Conservation (phyloP, 139 green algal species). For the Desmodesmus armatus region DNA sequence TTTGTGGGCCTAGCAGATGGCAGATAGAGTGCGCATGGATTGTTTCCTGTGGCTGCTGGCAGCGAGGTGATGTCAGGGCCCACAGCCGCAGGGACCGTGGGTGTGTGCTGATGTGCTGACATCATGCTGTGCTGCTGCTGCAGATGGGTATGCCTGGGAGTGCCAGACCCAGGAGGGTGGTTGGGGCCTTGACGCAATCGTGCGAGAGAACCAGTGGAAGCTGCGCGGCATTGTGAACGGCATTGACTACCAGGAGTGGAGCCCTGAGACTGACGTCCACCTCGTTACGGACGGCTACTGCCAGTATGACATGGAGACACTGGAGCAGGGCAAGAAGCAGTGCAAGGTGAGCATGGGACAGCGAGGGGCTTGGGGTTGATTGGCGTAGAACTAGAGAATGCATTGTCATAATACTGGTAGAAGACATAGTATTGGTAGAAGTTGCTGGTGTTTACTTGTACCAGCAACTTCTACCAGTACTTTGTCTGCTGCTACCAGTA, state of each 20-base stretch:
- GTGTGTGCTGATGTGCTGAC: background rate
- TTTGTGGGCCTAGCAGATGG: background rate
- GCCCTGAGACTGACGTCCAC: constrained; percentile 71
- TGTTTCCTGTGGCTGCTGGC: background rate
- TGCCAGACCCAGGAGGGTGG: constrained; percentile 96
- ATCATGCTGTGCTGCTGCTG: constrained; percentile 18
- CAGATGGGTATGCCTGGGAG: constrained; percentile 95
- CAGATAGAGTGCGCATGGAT: background rate
- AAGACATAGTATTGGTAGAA: too few species aligned
- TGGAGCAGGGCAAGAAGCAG: constrained; percentile 81
- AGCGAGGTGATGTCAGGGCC: too few species aligned
- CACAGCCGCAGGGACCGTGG: too few species aligned
- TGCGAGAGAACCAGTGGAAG: constrained; percentile 92
- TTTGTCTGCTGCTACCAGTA: background rate
- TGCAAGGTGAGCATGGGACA: constrained; percentile 89
- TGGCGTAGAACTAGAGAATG: too few species aligned
- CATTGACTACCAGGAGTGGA: constrained; percentile 93
- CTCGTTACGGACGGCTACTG: constrained; percentile 80
- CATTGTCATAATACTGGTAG: too few species aligned
- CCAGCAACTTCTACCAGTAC: too few species aligned
- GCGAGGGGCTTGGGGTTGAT: too few species aligned
- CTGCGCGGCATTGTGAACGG: constrained; percentile 96
- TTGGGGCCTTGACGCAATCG: constrained; percentile 91
- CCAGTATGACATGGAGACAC: constrained; percentile 70
- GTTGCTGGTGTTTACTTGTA: too few species aligned